Conservation (phyloP, 2,329 filamentous ascomycete species). For the Talaromyces atroroseus region DNA sequence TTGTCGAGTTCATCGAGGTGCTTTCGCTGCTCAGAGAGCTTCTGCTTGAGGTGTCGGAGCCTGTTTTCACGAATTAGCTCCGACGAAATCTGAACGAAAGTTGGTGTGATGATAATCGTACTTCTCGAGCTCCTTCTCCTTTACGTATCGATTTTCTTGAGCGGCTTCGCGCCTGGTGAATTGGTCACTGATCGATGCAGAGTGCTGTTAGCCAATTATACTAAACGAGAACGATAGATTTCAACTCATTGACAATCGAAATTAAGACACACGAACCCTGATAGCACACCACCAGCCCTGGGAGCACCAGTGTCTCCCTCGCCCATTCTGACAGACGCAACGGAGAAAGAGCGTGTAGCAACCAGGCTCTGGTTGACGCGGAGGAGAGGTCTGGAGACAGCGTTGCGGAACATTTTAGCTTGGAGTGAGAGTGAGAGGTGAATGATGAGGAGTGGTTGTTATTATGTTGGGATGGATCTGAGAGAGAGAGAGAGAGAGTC, state of each 20-base stretch:
- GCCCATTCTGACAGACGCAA: conserved; percentile 57
- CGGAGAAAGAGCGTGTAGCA: conserved; percentile 56
- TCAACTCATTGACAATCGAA: background rate
- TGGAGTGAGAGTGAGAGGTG: background rate
- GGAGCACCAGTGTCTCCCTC: conserved; percentile 63
- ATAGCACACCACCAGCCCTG: conserved; percentile 29
- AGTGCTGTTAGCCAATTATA: conserved; percentile 12
- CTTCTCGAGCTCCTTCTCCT: conserved; percentile 86
- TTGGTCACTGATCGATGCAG: conserved; percentile 59
- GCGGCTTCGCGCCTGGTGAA: conserved; percentile 92
- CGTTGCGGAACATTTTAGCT: conserved; percentile 15
- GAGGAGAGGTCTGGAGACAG: conserved; percentile 14
- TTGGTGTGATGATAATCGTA: conserved; percentile 21
- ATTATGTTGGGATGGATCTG: background rate
- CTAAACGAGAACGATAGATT: no score
- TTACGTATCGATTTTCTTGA: conserved; percentile 77
- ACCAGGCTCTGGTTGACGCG: conserved; percentile 40
- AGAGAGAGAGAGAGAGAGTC: background rate
- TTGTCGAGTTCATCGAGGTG: conserved; percentile 80
- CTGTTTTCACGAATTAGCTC: conserved; percentile 31
- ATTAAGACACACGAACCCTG: conserved; percentile 29
- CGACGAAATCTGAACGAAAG: background rate
- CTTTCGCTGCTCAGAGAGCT: conserved; percentile 68
- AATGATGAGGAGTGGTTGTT: background rate
- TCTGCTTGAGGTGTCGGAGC: conserved; percentile 64